A percentile compares a stretch with the other conserved stretches of the same genome.
Evolutionary conservation across 164 flowering plant species (phyloP).

Genomic region (Magnolia officinalis): DNA sequence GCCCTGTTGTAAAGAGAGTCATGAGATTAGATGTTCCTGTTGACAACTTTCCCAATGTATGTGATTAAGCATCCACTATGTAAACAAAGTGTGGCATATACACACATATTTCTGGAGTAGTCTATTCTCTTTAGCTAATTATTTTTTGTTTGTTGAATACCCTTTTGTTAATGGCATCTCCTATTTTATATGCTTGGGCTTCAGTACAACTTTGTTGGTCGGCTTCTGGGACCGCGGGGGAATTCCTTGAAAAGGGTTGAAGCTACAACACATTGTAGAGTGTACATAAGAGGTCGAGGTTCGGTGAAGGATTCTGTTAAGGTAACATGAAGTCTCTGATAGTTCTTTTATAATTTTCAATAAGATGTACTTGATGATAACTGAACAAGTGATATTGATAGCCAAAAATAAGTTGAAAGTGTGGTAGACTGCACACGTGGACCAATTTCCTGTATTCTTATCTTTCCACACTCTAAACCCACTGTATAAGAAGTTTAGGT

Average conservation of each 20-base stretch:
- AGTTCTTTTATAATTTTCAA: background rate
- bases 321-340: slow-evolving; percentile 32
- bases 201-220: slow-evolving; percentile 90
- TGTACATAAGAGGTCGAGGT: slow-evolving; percentile 78
- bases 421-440: background rate
- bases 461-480: too few relatives aligned
- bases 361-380: background rate
- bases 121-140: background rate
- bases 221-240: slow-evolving; percentile 85
- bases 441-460: background rate
- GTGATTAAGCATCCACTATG: slow-evolving; percentile 11
- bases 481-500: too few relatives aligned
- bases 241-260: slow-evolving; percentile 87
- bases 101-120: background rate
- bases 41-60: slow-evolving; percentile 76
- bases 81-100: background rate
- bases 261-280: slow-evolving; percentile 72
- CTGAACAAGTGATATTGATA: background rate
- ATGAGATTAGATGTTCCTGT: slow-evolving; percentile 80
- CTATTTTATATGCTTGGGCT: slow-evolving; percentile 1
- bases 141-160: background rate
- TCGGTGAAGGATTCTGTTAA: slow-evolving; percentile 75
- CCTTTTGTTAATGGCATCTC: background rate
- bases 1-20: slow-evolving; percentile 61
- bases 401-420: background rate